Percentiles rank a stretch among this genome's conserved stretches.
Evolutionary conservation across 176 grass and related monocot genomes (phyloP).

Genomic region (Avena atlantica): DNA sequence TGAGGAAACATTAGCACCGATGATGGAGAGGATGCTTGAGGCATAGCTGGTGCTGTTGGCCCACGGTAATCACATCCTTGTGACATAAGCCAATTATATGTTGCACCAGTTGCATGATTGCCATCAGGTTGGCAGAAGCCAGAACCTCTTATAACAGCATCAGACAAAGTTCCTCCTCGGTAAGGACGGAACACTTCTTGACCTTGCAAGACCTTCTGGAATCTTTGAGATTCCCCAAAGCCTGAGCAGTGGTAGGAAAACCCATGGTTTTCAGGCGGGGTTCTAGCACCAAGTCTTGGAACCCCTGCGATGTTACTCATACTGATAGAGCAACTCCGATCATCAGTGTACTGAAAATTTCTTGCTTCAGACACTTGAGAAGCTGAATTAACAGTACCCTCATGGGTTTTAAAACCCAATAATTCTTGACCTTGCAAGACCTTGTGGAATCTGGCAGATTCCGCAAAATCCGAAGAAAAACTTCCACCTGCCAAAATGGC

Average conservation of each 20-base stretch:
- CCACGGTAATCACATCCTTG: slow-evolving; percentile 45
- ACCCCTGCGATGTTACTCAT: slow-evolving; percentile 47
- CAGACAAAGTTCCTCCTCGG: slow-evolving; percentile 44
- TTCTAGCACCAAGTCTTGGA: slow-evolving; percentile 48
- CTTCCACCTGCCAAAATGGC: slow-evolving; percentile 69
- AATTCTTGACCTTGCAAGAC: slow-evolving; percentile 99
- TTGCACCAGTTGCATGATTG: slow-evolving; percentile 37
- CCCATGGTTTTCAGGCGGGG: slow-evolving; percentile 60
- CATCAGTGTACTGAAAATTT: slow-evolving; percentile 58
- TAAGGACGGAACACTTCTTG: slow-evolving; percentile 87
- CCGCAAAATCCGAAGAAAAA: slow-evolving; percentile 63
- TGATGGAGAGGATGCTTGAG: slow-evolving; percentile 66
- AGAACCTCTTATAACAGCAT: slow-evolving; percentile 48
- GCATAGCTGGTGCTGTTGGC: slow-evolving; percentile 36
- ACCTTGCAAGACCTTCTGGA: slow-evolving; percentile 99
- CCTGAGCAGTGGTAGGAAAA: slow-evolving; percentile 69
- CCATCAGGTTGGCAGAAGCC: slow-evolving; percentile 43
- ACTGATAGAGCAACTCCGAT: slow-evolving; percentile 44
- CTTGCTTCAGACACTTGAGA: slow-evolving; percentile 49
- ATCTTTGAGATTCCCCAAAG: slow-evolving; percentile 89
- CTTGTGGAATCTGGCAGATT: slow-evolving; percentile 86
- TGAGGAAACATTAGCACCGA: slow-evolving; percentile 67
- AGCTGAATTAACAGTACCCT: slow-evolving; percentile 56
- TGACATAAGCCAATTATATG: slow-evolving; percentile 52
- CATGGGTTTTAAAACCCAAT: slow-evolving; percentile 61